Evolutionary conservation across 176 grass and related monocot genomes (phyloP).

Genomic region (Zea luxurians): DNA sequence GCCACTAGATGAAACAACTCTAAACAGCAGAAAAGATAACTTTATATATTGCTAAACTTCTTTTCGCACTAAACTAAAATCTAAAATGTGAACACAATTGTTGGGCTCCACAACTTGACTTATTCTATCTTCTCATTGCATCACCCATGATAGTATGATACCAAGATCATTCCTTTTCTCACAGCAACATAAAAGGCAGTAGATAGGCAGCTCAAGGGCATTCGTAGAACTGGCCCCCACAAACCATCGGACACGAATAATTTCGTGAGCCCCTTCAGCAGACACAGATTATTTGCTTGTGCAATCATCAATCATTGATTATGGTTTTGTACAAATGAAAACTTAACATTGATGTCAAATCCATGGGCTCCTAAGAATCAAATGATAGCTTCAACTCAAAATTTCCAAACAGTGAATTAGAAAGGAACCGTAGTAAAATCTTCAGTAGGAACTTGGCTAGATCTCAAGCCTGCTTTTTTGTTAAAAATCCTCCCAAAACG

Average conservation of each 20-base stretch:
- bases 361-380: too few species aligned
- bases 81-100: neutral
- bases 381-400: too few species aligned
- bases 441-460: too few species aligned
- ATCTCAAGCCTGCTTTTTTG: too few species aligned
- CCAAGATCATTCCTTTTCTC: constrained; percentile 18
- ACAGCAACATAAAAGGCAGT: neutral
- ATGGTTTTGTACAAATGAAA: too few species aligned
- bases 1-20: constrained; percentile 18
- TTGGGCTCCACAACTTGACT: constrained; percentile 11
- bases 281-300: neutral
- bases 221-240: constrained; percentile 29
- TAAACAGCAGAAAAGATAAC: neutral
- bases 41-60: constrained; percentile 4
- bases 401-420: too few species aligned
- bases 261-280: neutral
- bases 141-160: constrained; percentile 15
- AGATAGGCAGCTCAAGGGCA: constrained; percentile 8
- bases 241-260: constrained; percentile 4
- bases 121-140: neutral
- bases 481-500: too few species aligned
- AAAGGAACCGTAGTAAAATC: too few species aligned
- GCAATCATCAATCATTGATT: too few species aligned
- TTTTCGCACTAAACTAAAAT: constrained; percentile 12
- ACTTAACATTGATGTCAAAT: too few species aligned